Base-by-base conservation (phyloP, 2,329 filamentous ascomycete genomes). In the Cladosporium sp. region DNA sequence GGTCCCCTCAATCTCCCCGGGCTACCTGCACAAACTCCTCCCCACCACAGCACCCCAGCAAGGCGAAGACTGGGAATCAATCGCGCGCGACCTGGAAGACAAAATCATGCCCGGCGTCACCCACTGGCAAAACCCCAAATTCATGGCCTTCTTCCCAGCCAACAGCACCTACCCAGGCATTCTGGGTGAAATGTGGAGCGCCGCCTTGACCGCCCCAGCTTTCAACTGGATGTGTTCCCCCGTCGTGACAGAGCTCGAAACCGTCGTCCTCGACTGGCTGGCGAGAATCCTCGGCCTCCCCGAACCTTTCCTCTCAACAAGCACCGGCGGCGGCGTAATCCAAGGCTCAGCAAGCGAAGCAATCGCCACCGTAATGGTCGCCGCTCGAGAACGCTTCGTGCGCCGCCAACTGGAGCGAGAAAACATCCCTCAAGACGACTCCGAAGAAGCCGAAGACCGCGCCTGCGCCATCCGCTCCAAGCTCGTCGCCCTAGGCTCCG, bases 141-240 rank as follows among this genome's bases (percentile, higher is more conserved):
- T 95, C 77, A 88, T 96, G 81, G 92, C 92, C 38, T 97, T 94
- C 76, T 97, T 93, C 71, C 87, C 92, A 1, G 88, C 88, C 43
- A 83, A 82, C 19, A 83, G 84, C 47, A 88, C 85, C 30, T 96
- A 85, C 65, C 90, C 92, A 0, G 81, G 84, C 22, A 92, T 95
- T 67, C 78, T 97, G 9, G 92, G 89, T 16, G 92, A 97, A 71
- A 83, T 97, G 74, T 97, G 95, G 75, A 88, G 83, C 38, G 84
- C 88, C 4, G 86, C 89, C 6, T 91, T 96, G 70, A 93, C 84
- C 11, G 88, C 88, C 13, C 89, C 92, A 1, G 89, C 89, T 33
- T 97, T 97, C 77, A 97, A 97, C 71, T 97, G 92, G 92, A 83
- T 96, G 56, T 96, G 92, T 71, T 90, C 85, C 5, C 92, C 92